Evolutionary conservation across 148 eudicot genomes (phyloP).

Genomic region (Rhododendron kiyosumense): DNA sequence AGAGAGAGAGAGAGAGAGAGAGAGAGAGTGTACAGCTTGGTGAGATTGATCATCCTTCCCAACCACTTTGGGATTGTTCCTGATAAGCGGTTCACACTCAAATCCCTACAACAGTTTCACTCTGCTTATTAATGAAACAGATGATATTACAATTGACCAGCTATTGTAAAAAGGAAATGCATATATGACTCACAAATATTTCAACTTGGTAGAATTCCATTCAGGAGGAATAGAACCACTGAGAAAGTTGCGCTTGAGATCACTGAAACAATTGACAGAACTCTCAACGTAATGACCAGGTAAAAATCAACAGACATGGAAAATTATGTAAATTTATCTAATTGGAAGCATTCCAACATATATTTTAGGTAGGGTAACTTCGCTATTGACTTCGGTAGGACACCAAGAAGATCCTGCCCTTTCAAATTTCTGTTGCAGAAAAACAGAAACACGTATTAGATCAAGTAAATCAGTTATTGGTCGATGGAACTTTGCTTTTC

Average conservation of each 20-base stretch:
- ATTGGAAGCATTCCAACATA: conserved; percentile 17
- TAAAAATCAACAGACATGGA: neutral
- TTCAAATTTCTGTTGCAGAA: conserved; percentile 25
- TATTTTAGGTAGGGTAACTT: conserved; percentile 22
- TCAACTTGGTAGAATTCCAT: conserved; percentile 40
- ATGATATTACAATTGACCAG: too few species aligned
- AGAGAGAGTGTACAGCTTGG: conserved; percentile 27
- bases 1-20: too few species aligned
- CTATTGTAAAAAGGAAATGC: neutral
- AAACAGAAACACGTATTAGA: neutral
- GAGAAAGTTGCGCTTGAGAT: conserved; percentile 36
- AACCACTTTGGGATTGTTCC: conserved; percentile 45
- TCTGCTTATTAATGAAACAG: neutral
- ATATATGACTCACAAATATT: conserved; percentile 17
- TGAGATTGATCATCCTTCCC: conserved; percentile 39
- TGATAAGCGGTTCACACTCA: conserved; percentile 41
- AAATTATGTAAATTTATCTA: neutral
- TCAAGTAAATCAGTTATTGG: neutral
- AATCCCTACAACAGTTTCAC: conserved; percentile 24
- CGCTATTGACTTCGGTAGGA: conserved; percentile 29
- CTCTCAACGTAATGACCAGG: neutral
- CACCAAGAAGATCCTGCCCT: conserved; percentile 39
- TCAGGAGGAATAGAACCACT: conserved; percentile 44
- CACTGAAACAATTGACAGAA: conserved; percentile 22
- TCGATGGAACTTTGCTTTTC: neutral